Evolutionary conservation across 208 protist species (phyloP), one percentile per base, ranked within the genome.

Genomic region (Polymyxa betae): DNA sequence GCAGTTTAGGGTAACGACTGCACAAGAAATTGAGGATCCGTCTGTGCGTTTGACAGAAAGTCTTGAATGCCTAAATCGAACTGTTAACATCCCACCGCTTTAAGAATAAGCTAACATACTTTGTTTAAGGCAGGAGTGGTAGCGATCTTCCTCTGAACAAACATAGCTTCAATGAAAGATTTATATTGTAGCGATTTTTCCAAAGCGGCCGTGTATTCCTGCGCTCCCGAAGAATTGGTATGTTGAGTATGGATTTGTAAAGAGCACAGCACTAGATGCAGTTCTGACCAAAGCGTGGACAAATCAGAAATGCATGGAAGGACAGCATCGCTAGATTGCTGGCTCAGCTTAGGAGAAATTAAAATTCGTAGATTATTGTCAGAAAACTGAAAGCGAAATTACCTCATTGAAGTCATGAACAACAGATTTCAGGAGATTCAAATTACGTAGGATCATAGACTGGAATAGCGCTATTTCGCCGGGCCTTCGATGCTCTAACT

Each of bases 111-210:
- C 24, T 5, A 82, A 82, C 72, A 82, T 5, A 43, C 72, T n/a
- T 82, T 5, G 12, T 5, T 60, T 24, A 60, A 60, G 5, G 5
- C 72, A 20, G 72, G 72, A 12, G 72, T 82, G 5, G 72, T 45
- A 43, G 72, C 72, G 72, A 82, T 82, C 72, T n/a, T 5, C 72
- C 35, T 35, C 72, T 82, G 72, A 35, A 82, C n/a, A 43, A 82
- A 82, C n/a, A 35, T 35, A 45, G 72, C 72, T 35, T 82, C 72
- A n/a, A 82, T 82, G 16, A 82, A 43, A 43, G 16, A 20, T 43
- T 82, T 82, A 43, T 45, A 82, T 5, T 82, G 5, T n/a, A 82
- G 5, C 5, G 72, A 5, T 45, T 43, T 35, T 20, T 82, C 72
- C 16, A 82, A 43, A 40, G 5, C 16, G 72, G 72, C 16, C 5